Evolutionary conservation across 192 early-diverging fungal genomes (phyloP).

Genomic region (Borealophlyctis nickersoniae): DNA sequence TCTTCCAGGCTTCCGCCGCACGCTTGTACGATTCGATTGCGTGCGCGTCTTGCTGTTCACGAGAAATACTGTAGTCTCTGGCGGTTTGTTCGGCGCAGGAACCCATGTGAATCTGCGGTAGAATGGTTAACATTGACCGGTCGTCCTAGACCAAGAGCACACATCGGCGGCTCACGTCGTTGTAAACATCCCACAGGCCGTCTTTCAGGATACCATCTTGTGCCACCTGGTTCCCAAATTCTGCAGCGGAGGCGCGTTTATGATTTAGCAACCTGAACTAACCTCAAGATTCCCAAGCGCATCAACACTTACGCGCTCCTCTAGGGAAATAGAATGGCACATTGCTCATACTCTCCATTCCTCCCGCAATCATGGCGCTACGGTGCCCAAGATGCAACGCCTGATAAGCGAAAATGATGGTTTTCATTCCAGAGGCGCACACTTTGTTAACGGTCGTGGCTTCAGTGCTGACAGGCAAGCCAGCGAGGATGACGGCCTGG

Average conservation of each 20-base stretch:
- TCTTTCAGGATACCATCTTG: constrained; percentile 90
- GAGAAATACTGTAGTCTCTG: constrained; percentile 75
- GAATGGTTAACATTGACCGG: too few species aligned
- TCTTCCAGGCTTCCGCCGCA: constrained; percentile 82
- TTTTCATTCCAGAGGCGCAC: constrained; percentile 98
- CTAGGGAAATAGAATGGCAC: constrained; percentile 72
- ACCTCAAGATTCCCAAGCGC: not conserved
- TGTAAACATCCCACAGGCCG: constrained; percentile 96
- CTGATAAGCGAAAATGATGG: constrained; percentile 88
- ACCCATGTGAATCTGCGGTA: constrained; percentile 41
- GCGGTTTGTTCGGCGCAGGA: constrained; percentile 76
- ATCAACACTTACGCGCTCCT: constrained; percentile 34
- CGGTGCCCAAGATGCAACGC: constrained; percentile 74
- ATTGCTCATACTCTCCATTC: constrained; percentile 97
- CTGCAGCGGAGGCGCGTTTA: constrained; percentile 14
- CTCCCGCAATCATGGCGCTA: constrained; percentile 84
- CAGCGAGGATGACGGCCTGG: constrained; percentile 84
- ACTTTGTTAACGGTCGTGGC: constrained; percentile 99
- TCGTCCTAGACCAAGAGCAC: not conserved
- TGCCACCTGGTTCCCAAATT: constrained; percentile 79
- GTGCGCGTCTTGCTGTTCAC: constrained; percentile 88
- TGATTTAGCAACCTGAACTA: not conserved
- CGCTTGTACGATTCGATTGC: constrained; percentile 85
- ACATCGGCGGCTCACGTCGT: constrained; percentile 59
- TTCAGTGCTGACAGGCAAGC: constrained; percentile 75